phyloP scores from a whole-genome alignment of 2,329 filamentous ascomycete species.

The Trichoderma sp. region DNA sequence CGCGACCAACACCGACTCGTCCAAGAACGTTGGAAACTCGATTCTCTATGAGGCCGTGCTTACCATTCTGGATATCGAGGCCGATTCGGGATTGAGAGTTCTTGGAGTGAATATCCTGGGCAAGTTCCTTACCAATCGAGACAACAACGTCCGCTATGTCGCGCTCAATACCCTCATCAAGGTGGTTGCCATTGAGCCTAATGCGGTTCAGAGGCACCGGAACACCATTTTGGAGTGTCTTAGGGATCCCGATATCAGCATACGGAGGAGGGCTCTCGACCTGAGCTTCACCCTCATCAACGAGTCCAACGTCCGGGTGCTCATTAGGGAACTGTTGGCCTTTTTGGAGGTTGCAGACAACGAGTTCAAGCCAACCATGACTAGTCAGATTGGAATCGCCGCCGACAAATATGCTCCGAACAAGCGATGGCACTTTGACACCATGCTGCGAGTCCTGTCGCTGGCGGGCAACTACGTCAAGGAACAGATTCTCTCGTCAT shows the following conservation, averaged over 20 bases:
- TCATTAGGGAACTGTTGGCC: slow-evolving; percentile 88
- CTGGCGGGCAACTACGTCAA: slow-evolving; percentile 96
- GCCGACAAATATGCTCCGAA: slow-evolving; percentile 94
- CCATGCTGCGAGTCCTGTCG: slow-evolving; percentile 90
- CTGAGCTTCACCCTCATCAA: slow-evolving; percentile 98
- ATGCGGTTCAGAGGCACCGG: slow-evolving; percentile 92
- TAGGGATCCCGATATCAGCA: slow-evolving; percentile 96
- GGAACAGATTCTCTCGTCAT: slow-evolving; percentile 95
- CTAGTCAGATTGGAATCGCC: slow-evolving; percentile 93
- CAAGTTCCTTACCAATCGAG: slow-evolving; percentile 96
- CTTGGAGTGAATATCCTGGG: slow-evolving; percentile 97
- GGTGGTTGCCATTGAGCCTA: slow-evolving; percentile 95
- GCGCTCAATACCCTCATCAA: slow-evolving; percentile 96
- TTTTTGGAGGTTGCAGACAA: slow-evolving; percentile 97
- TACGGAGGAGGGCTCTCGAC: slow-evolving; percentile 89
- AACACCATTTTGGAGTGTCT: slow-evolving; percentile 97
- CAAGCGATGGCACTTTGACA: slow-evolving; percentile 98
- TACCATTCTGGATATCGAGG: slow-evolving; percentile 96
- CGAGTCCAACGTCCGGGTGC: slow-evolving; percentile 87
- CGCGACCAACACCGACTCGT: slow-evolving; percentile 94
- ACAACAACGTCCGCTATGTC: slow-evolving; percentile 99
- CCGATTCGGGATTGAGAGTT: slow-evolving; percentile 89
- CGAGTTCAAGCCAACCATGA: slow-evolving; percentile 98
- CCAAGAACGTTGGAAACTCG: slow-evolving; percentile 97
- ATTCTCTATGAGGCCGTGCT: slow-evolving; percentile 97